Evolutionary conservation across 1,139 yeast genomes (phyloP).

Genomic region (Saccharomyces hybrid): DNA sequence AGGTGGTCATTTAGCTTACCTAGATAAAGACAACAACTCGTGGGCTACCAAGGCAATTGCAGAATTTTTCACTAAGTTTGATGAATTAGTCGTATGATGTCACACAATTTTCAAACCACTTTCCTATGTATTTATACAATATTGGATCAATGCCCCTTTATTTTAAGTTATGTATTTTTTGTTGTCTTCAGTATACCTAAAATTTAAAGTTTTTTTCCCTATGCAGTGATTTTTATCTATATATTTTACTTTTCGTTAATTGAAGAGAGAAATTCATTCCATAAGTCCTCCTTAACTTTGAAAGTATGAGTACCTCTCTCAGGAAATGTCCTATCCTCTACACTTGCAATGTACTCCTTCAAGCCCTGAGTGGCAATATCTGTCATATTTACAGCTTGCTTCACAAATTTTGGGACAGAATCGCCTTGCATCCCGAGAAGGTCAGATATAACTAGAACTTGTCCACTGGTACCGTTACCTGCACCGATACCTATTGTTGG

Average conservation of each 20-base stretch:
- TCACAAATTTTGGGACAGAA: slow-evolving; percentile 67
- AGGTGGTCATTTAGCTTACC: slow-evolving; percentile 83
- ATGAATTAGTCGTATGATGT: slow-evolving; percentile 32
- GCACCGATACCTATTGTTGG: slow-evolving; percentile 98
- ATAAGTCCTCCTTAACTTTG: slow-evolving; percentile 59
- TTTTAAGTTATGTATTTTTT: not conserved
- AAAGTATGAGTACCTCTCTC: slow-evolving; percentile 56
- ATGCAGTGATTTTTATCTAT: not conserved
- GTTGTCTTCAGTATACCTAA: not conserved
- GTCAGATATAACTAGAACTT: slow-evolving; percentile 83
- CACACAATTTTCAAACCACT: not conserved
- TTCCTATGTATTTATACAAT: not conserved
- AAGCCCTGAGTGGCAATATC: slow-evolving; percentile 48
- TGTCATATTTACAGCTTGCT: slow-evolving; percentile 52
- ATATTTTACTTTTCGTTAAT: slow-evolving; percentile 5
- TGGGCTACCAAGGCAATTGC: slow-evolving; percentile 69
- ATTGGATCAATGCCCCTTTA: not conserved
- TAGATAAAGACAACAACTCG: slow-evolving; percentile 50
- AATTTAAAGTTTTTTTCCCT: too few relatives aligned
- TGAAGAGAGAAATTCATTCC: slow-evolving; percentile 37
- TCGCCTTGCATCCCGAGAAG: slow-evolving; percentile 66
- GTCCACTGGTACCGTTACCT: slow-evolving; percentile 78
- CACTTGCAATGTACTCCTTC: slow-evolving; percentile 50
- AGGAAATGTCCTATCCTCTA: slow-evolving; percentile 52
- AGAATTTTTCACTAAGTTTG: slow-evolving; percentile 51